phyloP scores from a whole-genome alignment of 2,329 filamentous ascomycete genomes.

The Gaeumannomyces tritici region DNA sequence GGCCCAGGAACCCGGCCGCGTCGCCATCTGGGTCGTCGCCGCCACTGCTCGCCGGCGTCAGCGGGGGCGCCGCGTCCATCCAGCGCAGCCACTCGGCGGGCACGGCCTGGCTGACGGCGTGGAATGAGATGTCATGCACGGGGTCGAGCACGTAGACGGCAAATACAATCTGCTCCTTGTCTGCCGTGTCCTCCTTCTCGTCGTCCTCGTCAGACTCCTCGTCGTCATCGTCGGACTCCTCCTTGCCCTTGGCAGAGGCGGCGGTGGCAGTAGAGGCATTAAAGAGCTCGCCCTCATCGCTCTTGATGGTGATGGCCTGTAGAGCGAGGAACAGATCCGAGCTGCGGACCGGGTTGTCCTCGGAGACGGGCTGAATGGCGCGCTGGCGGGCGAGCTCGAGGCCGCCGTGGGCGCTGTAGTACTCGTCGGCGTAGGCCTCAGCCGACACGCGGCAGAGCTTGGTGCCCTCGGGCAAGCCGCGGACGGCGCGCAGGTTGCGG shows the following conservation, averaged over 20 bases:
- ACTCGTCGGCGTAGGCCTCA: constrained; percentile 79
- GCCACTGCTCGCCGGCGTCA: constrained; percentile 40
- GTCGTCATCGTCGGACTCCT: constrained; percentile 34
- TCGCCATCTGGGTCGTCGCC: constrained; percentile 12
- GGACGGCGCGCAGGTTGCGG: constrained; percentile 70
- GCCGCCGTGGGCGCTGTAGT: constrained; percentile 69
- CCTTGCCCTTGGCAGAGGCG: constrained; percentile 36
- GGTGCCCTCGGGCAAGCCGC: constrained; percentile 74
- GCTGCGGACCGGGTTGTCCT: constrained; percentile 81
- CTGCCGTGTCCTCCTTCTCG: constrained; percentile 33
- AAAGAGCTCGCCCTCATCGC: constrained; percentile 56
- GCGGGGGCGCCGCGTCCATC: constrained; percentile 66
- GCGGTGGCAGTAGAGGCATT: constrained; percentile 39
- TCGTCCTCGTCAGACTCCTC: constrained; percentile 29
- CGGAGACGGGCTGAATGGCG: constrained; percentile 69
- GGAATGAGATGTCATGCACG: constrained; percentile 82
- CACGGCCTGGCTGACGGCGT: constrained; percentile 70
- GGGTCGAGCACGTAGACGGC: constrained; percentile 79
- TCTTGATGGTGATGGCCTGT: constrained; percentile 66
- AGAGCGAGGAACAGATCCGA: constrained; percentile 95
- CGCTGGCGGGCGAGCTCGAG: constrained; percentile 71
- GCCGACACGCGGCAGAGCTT: constrained; percentile 86
- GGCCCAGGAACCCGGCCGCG: constrained; percentile 14
- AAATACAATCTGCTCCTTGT: constrained; percentile 59
- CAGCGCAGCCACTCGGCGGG: constrained; percentile 82